phyloP scores from a whole-genome alignment of 2,329 filamentous ascomycete genomes.

The Verticillium tricorpus region DNA sequence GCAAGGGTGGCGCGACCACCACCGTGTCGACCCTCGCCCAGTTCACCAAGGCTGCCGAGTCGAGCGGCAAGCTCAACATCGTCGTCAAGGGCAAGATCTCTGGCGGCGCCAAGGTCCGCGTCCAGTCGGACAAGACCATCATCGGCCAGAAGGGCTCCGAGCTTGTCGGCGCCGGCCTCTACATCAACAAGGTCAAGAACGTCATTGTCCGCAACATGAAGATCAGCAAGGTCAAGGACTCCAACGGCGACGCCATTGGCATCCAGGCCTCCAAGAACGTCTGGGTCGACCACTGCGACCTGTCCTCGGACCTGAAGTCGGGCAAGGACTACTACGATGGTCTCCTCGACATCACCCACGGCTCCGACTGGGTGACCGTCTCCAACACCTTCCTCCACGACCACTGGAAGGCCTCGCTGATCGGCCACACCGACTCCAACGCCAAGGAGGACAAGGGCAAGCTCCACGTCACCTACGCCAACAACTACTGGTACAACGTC shows the following conservation, averaged over 20 bases:
- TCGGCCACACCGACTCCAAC: conserved; percentile 57
- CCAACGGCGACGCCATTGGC: conserved; percentile 54
- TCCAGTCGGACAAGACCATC: conserved; percentile 41
- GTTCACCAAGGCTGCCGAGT: conserved; percentile 41
- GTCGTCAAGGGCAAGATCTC: conserved; percentile 36
- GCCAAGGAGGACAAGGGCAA: conserved; percentile 53
- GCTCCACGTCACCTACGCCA: conserved; percentile 59
- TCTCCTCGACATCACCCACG: conserved; percentile 60
- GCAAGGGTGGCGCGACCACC: conserved; percentile 43
- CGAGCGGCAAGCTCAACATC: conserved; percentile 36
- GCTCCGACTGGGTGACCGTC: conserved; percentile 54
- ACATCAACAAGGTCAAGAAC: conserved; percentile 48
- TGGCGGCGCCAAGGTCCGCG: conserved; percentile 33
- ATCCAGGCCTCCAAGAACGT: conserved; percentile 53
- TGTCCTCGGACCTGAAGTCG: conserved; percentile 54
- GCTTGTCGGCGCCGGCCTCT: conserved; percentile 43
- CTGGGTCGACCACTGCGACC: conserved; percentile 65
- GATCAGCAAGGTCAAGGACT: conserved; percentile 51
- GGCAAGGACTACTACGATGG: conserved; percentile 70
- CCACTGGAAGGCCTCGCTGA: conserved; percentile 56
- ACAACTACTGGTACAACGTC: conserved; percentile 62
- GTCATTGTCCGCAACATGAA: conserved; percentile 60
- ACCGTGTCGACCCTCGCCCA: conserved; percentile 42
- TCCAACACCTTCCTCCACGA: conserved; percentile 32
- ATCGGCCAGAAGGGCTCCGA: conserved; percentile 32